Percentiles rank a stretch among this genome's conserved stretches.
phyloP scores from a whole-genome alignment of 257 asterid species.

The Linaria vulgaris region DNA sequence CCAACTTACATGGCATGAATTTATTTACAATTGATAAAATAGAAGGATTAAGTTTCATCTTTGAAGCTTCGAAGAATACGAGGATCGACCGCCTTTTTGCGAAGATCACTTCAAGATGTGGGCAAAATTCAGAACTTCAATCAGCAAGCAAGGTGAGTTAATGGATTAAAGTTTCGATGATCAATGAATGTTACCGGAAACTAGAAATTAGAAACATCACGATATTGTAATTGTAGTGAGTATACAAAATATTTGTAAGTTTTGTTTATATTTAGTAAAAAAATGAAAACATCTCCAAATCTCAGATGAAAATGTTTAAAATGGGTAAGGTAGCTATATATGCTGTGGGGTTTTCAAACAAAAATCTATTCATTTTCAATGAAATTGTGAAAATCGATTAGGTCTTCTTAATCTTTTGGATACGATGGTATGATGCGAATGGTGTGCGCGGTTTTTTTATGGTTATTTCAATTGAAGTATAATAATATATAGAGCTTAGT shows the following conservation, averaged over 20 bases:
- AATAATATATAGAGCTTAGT: no score
- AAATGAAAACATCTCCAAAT: no score
- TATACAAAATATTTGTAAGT: no score
- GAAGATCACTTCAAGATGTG: constrained; percentile 42
- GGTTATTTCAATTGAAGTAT: no score
- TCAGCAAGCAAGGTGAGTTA: constrained; percentile 36
- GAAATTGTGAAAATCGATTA: neutral
- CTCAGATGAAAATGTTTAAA: no score
- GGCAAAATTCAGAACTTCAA: constrained; percentile 33
- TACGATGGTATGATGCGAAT: neutral
- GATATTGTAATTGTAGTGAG: no score
- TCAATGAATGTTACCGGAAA: no score
- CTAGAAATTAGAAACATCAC: no score
- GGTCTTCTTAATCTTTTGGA: neutral
- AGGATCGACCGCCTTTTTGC: neutral
- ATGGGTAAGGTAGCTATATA: no score
- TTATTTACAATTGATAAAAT: neutral
- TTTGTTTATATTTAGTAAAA: no score
- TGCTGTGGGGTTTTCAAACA: neutral
- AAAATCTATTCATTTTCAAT: neutral
- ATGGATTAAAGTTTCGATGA: no score
- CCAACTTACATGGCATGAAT: neutral
- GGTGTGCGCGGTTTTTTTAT: no score
- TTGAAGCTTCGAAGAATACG: neutral
- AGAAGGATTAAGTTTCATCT: neutral